Evolutionary conservation across 495 filamentous ascomycete genomes (phyloP), one percentile per base, ranked within the genome.

Genomic region (Collariella sp.): DNA sequence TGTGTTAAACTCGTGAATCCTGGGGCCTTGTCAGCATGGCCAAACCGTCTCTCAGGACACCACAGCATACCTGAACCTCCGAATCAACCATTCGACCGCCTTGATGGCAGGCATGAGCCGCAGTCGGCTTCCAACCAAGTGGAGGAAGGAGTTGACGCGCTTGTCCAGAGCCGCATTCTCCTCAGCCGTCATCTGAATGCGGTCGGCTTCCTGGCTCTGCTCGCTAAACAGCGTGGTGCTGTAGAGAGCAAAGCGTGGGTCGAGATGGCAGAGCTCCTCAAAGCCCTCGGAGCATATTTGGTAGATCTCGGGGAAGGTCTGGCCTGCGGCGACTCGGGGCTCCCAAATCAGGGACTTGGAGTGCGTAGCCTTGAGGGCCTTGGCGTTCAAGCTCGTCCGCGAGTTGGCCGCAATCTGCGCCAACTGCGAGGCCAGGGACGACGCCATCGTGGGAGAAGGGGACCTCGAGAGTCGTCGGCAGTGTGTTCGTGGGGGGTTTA

Each of bases 331-430:
- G 56, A 86, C 76, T 61, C 81, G 79, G 36, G 82, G 79, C 61
- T 94, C 89, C 69, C 90, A 99, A 50, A 99, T 84, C 48, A 99
- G 68, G 15, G 93, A 97, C 62, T 93, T 87, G 44, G 87, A 88
- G 73, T 97, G 91, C 23, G 87, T 78, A 36, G 85, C 76, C 69
- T 88, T 90, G 70, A 96, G 86, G 46, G 88, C 86, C 66, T 95
- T 94, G 43, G 94, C 81, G 64, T 97, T 86, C 53, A 97, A 80
- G 39, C 83, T 79, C 70, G 84, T 82, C 47, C 84, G 86, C 50
- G 87, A 88, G 60, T 83, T 83, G 52, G 82, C 79, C 54, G 87
- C 83, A 61, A 93, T 86, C 65, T 85, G 80, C 72, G 85, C 83
- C 69, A 95, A 65, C 78, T 93, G 89, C 70, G 81, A 77, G 64